These are phyloP conservation scores for Kwoniella bestiolae DNA, from an alignment of 768 basidiomycete genomes.

Conservation along the genomic window DNA sequence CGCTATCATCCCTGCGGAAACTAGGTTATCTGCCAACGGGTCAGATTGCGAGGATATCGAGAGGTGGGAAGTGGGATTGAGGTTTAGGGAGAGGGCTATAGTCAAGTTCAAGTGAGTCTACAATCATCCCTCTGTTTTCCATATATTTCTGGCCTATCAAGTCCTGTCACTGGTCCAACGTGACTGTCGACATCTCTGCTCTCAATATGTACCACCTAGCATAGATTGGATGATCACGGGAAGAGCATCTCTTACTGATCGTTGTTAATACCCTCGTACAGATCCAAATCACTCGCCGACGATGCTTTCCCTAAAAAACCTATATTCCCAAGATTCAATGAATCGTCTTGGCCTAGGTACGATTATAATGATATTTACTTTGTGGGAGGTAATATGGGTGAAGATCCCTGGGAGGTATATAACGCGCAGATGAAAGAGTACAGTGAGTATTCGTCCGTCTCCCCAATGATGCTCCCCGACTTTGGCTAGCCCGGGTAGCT, in stretches of 20 bases:
- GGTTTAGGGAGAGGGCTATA: slow-evolving; percentile 42
- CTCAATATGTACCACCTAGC: background rate
- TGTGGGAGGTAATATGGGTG: slow-evolving; percentile 5
- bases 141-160: too few species aligned
- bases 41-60: slow-evolving; percentile 31
- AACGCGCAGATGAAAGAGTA: slow-evolving; percentile 17
- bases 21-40: slow-evolving; percentile 33
- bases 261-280: background rate
- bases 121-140: too few species aligned
- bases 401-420: slow-evolving; percentile 1
- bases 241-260: too few species aligned
- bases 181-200: background rate
- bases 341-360: background rate
- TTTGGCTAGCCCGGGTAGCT: too few species aligned
- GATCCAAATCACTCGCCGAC: background rate
- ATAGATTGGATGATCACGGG: too few species aligned
- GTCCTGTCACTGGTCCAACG: too few species aligned
- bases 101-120: slow-evolving; percentile 37
- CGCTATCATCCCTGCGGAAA: slow-evolving; percentile 25
- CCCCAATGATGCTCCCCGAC: too few species aligned
- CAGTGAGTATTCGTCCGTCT: slow-evolving; percentile 19
- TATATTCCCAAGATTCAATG: slow-evolving; percentile 1
- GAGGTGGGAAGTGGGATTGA: slow-evolving; percentile 38
- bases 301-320: slow-evolving; percentile 31
- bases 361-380: slow-evolving; percentile 28